These are phyloP conservation scores for Rhizopus stolonifer DNA, from an alignment of 371 early-diverging fungal species.

Conservation along the genomic window DNA sequence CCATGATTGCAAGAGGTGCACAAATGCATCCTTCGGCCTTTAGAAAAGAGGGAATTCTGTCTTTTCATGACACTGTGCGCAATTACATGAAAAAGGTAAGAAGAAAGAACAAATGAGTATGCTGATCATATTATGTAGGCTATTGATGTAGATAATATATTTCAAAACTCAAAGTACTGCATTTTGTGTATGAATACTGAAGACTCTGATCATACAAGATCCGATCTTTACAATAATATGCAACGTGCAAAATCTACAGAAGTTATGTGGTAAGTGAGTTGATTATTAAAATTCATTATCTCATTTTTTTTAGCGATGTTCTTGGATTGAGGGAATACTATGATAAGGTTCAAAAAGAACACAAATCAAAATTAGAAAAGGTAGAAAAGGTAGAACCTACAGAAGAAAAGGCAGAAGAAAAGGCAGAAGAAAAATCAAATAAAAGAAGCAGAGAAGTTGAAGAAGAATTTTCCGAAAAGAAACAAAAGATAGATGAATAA, in stretches of 20 bases:
- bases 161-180: slow-evolving; percentile 86
- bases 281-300: not conserved
- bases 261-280: slow-evolving; percentile 42
- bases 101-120: not conserved
- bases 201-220: slow-evolving; percentile 53
- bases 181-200: slow-evolving; percentile 78
- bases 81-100: slow-evolving; percentile 68
- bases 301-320: slow-evolving; percentile 22
- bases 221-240: slow-evolving; percentile 45
- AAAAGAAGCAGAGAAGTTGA: slow-evolving; percentile 1
- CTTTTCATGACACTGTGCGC: slow-evolving; percentile 53
- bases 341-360: slow-evolving; percentile 27
- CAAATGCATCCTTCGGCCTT: slow-evolving; percentile 84
- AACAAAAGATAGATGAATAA: not conserved
- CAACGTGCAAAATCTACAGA: slow-evolving; percentile 53
- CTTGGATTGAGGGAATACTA: slow-evolving; percentile 46
- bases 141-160: slow-evolving; percentile 67
- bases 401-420: slow-evolving; percentile 12
- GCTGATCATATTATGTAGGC: slow-evolving; percentile 20
- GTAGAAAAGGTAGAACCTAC: not conserved
- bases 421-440: not conserved
- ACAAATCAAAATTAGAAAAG: slow-evolving; percentile 21
- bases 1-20: slow-evolving; percentile 92
- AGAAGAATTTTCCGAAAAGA: not conserved
- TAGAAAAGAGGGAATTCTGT: slow-evolving; percentile 59